These are phyloP conservation scores for Colletotrichum liaoningense DNA, from an alignment of 2,329 filamentous ascomycete genomes.

Conservation along the genomic window DNA sequence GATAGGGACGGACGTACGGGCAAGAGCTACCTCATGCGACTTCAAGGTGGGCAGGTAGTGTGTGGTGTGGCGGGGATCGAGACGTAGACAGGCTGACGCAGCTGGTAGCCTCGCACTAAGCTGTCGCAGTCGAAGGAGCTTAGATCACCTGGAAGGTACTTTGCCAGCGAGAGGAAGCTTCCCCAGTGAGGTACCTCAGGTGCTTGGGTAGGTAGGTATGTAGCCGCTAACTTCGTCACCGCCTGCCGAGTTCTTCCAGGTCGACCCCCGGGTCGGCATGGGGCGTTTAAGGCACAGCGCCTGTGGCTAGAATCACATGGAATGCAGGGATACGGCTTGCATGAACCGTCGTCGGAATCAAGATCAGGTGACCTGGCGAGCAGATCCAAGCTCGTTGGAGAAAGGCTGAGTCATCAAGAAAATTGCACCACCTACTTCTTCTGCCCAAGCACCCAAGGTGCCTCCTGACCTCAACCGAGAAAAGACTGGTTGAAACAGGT, in stretches of 20 bases:
- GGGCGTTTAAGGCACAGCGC: not conserved
- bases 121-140: not conserved
- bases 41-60: constrained; percentile 18
- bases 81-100: constrained; percentile 34
- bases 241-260: not conserved
- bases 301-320: constrained; percentile 29
- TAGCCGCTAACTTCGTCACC: not conserved
- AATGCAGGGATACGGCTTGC: constrained; percentile 21
- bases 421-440: not conserved
- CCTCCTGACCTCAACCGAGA: no score
- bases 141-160: not conserved
- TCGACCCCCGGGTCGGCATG: constrained; percentile 4
- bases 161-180: not conserved
- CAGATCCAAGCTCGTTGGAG: not conserved
- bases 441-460: not conserved
- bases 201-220: not conserved
- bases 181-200: not conserved
- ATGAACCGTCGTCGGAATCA: not conserved
- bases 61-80: constrained; percentile 23
- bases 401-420: not conserved
- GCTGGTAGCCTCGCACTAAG: constrained; percentile 20
- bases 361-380: not conserved
- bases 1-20: constrained; percentile 6
- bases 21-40: constrained; percentile 9
- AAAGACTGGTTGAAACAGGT: no score